Evolutionary conservation across 2,329 filamentous ascomycete species (phyloP).

Genomic region (Pseudopithomyces chartarum): DNA sequence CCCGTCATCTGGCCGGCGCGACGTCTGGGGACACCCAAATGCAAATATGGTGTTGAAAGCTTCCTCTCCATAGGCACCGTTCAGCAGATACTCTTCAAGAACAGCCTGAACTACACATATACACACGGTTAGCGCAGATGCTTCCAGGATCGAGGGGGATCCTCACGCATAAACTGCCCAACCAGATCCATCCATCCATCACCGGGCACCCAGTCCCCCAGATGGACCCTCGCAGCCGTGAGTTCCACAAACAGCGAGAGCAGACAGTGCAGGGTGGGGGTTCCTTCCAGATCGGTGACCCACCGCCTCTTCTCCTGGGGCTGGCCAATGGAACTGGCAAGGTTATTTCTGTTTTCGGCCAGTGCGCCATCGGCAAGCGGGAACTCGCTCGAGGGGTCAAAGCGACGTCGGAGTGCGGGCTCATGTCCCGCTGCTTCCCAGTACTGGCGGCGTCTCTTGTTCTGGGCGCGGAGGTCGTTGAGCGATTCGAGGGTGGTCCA

Average conservation of each 20-base stretch:
- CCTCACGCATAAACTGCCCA: constrained; percentile 49
- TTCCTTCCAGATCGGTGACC: constrained; percentile 44
- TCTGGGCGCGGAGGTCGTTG: constrained; percentile 41
- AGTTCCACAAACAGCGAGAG: constrained; percentile 56
- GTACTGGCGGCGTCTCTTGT: constrained; percentile 38
- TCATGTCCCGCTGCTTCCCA: constrained; percentile 27
- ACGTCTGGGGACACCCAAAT: constrained; percentile 47
- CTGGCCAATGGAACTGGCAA: constrained; percentile 32
- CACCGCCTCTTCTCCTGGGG: constrained; percentile 27
- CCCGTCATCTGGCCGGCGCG: constrained; percentile 27
- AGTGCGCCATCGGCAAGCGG: constrained; percentile 32
- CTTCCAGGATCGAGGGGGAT: not conserved
- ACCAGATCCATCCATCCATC: constrained; percentile 53
- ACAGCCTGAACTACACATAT: constrained; percentile 48
- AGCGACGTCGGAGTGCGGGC: constrained; percentile 26
- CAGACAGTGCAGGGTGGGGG: constrained; percentile 46
- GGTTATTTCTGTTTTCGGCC: constrained; percentile 31
- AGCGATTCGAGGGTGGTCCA: constrained; percentile 46
- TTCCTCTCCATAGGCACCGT: constrained; percentile 43
- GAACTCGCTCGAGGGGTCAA: constrained; percentile 34
- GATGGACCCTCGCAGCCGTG: constrained; percentile 50
- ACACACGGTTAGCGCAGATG: not conserved
- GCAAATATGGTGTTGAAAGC: constrained; percentile 51
- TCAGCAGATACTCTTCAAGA: constrained; percentile 54
- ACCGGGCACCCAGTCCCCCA: constrained; percentile 41